phyloP scores from a whole-genome alignment of 2,329 filamentous ascomycete species.

The Tolypocladium guangdongense region DNA sequence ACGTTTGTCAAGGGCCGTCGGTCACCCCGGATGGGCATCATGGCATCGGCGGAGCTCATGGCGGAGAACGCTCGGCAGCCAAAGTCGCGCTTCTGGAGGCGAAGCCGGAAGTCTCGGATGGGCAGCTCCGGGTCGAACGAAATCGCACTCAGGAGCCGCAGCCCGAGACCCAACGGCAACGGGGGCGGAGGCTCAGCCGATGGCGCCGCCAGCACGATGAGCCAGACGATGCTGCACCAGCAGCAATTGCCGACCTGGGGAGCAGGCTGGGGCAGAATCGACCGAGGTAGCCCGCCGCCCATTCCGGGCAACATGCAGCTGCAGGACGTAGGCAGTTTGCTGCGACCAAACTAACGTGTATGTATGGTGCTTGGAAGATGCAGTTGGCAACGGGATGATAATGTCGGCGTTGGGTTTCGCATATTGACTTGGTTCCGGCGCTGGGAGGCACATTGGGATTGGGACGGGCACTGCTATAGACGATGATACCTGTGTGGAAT shows the following conservation, averaged over 20 bases:
- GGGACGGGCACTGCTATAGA: background rate
- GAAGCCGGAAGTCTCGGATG: constrained; percentile 13
- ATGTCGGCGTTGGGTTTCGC: background rate
- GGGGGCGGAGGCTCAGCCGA: background rate
- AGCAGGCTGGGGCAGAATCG: constrained; percentile 20
- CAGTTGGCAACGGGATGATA: background rate
- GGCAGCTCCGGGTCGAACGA: constrained; percentile 18
- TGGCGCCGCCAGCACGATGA: background rate
- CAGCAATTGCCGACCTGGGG: constrained; percentile 13
- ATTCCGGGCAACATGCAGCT: constrained; percentile 13
- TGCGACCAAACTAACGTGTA: constrained; percentile 3
- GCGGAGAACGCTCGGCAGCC: constrained; percentile 12
- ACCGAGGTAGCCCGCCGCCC: constrained; percentile 12
- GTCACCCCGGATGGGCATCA: constrained; percentile 27
- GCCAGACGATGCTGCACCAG: constrained; percentile 2
- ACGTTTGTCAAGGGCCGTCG: constrained; percentile 16
- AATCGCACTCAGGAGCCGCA: constrained; percentile 20
- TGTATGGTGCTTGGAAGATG: background rate
- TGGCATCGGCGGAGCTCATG: constrained; percentile 30
- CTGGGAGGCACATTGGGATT: background rate
- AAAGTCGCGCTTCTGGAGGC: constrained; percentile 18
- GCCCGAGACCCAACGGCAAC: background rate
- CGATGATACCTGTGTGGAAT: background rate
- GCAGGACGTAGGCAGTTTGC: constrained; percentile 23
- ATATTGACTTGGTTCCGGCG: background rate